phyloP scores from a whole-genome alignment of 2,329 filamentous ascomycete genomes.

The Parafenestella ontariensis region DNA sequence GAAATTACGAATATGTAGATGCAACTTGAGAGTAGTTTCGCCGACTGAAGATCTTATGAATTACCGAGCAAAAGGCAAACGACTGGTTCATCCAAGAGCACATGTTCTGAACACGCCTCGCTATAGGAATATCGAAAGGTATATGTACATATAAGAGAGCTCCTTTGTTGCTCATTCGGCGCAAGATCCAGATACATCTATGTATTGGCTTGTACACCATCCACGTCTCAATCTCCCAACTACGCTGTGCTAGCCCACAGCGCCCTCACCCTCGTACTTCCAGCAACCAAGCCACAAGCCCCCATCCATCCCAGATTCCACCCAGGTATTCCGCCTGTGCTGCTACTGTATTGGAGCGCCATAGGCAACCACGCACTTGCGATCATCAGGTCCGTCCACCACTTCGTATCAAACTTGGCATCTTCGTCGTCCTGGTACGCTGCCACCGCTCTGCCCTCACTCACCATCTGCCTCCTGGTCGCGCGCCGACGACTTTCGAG shows the following conservation, averaged over 20 bases:
- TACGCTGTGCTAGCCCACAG: conserved; percentile 35
- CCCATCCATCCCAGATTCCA: conserved; percentile 56
- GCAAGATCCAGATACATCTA: neutral
- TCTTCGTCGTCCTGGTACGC: conserved; percentile 50
- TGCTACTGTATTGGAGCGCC: conserved; percentile 51
- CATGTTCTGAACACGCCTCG: neutral
- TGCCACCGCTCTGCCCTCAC: conserved; percentile 35
- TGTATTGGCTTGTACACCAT: neutral
- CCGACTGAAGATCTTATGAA: too few relatives aligned
- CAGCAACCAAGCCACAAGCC: conserved; percentile 50
- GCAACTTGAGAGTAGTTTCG: too few relatives aligned
- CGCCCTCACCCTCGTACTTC: conserved; percentile 38
- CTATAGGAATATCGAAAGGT: neutral
- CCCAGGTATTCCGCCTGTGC: conserved; percentile 49
- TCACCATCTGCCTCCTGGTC: conserved; percentile 35
- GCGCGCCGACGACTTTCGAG: conserved; percentile 46
- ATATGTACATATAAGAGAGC: neutral
- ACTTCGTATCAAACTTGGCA: conserved; percentile 45
- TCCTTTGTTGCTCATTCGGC: neutral
- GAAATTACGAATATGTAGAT: too few relatives aligned
- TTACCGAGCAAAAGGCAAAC: neutral
- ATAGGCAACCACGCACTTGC: conserved; percentile 54
- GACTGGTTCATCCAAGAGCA: neutral
- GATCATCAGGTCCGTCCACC: conserved; percentile 54
- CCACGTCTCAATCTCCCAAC: neutral